phyloP scores from a whole-genome alignment of 176 grass and related monocot genomes.

The Eleusine coracana region DNA sequence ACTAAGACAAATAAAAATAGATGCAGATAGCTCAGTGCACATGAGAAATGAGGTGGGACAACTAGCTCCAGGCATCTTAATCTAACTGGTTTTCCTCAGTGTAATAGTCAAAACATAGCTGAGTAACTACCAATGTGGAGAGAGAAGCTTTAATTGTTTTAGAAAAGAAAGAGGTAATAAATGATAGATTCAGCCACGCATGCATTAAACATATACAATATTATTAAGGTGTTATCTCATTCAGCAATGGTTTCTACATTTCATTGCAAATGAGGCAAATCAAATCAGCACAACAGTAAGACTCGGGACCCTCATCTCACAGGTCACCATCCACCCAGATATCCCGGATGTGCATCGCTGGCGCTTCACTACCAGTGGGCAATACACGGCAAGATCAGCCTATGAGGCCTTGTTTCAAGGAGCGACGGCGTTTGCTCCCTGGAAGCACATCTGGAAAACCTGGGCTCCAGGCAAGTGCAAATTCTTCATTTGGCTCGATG shows the following conservation, averaged over 20 bases:
- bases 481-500: no score
- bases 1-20: neutral
- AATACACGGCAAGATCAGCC: no score
- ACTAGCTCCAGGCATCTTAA: neutral
- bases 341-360: no score
- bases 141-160: neutral
- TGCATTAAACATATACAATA: neutral
- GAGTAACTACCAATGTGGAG: neutral
- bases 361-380: no score
- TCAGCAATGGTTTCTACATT: neutral
- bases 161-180: neutral
- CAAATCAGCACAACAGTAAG: neutral
- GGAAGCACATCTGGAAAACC: no score
- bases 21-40: neutral
- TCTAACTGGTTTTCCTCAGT: neutral
- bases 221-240: neutral
- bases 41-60: neutral
- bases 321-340: no score
- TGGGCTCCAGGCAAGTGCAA: no score
- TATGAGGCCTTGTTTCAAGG: no score
- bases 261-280: neutral
- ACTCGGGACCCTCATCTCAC: no score
- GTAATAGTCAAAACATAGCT: neutral
- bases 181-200: neutral
- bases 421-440: no score